These are phyloP conservation scores for Phalaenopsis equestris DNA, from an alignment of 106 monocot genomes.

Conservation along the genomic window DNA sequence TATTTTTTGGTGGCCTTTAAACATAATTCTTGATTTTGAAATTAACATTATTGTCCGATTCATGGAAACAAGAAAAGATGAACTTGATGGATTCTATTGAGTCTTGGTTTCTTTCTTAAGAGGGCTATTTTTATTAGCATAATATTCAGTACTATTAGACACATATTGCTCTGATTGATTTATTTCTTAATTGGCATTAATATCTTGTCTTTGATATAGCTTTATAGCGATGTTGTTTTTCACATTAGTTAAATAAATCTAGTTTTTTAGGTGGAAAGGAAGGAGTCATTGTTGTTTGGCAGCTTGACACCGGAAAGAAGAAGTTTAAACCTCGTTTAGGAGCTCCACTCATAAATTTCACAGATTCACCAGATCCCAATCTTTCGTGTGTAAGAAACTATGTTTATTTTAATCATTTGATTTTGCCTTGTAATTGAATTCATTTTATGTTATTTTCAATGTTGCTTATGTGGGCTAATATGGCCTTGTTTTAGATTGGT, in stretches of 20 bases:
- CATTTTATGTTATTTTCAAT: background rate
- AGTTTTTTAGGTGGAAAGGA: conserved; percentile 67
- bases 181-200: background rate
- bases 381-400: conserved; percentile 74
- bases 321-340: conserved; percentile 79
- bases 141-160: background rate
- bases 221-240: background rate
- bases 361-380: conserved; percentile 60
- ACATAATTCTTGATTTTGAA: background rate
- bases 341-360: conserved; percentile 70
- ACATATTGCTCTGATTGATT: background rate
- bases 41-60: background rate
- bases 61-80: background rate
- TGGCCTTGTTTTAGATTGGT: background rate
- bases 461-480: background rate
- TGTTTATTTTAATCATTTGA: background rate
- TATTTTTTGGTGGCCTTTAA: background rate
- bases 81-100: background rate
- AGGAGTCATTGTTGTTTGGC: conserved; percentile 97
- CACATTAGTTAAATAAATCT: background rate
- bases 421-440: background rate
- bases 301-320: conserved; percentile 85
- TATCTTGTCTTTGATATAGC: background rate
- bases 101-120: background rate
- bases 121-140: background rate